Percentiles rank a stretch among this genome's conserved stretches.
Conservation (phyloP, 129 eudicot genomes). For the Flaveria bidentis region DNA sequence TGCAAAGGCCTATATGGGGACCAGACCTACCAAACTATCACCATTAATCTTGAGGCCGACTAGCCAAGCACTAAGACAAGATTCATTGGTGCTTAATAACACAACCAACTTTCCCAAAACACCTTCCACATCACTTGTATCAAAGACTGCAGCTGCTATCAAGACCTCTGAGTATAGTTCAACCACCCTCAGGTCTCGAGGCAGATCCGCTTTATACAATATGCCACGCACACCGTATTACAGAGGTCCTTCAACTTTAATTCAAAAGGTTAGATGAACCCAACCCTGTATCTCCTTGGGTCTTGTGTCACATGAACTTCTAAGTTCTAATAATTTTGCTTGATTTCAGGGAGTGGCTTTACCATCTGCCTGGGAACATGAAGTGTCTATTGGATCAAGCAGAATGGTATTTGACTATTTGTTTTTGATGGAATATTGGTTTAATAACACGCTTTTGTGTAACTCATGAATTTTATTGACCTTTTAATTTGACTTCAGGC, state of each 20-base stretch:
- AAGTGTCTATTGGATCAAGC: constrained; percentile 43
- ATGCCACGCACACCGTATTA: constrained; percentile 92
- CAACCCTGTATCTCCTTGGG: neutral
- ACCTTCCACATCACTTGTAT: constrained; percentile 41
- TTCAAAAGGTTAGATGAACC: constrained; percentile 37
- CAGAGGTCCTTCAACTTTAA: constrained; percentile 40
- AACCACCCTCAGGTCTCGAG: constrained; percentile 73
- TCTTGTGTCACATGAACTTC: neutral
- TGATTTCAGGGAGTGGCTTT: constrained; percentile 48
- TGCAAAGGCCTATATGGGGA: constrained; percentile 95
- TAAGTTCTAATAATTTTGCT: constrained; percentile 1
- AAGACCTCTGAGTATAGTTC: constrained; percentile 53
- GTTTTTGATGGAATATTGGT: neutral
- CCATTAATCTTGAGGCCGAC: constrained; percentile 55
- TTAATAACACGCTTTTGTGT: neutral
- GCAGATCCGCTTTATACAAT: constrained; percentile 85
- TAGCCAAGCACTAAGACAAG: constrained; percentile 49
- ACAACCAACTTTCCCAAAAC: constrained; percentile 43
- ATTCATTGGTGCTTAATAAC: constrained; percentile 41
- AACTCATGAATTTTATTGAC: neutral
- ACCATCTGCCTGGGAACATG: constrained; percentile 45
- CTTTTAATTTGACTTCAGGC: constrained; percentile 43
- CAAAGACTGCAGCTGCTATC: constrained; percentile 36
- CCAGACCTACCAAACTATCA: constrained; percentile 62
- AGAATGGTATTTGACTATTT: constrained; percentile 35